Base-by-base conservation (phyloP, 495 filamentous ascomycete species). In the Clohesyomyces aquaticus region DNA sequence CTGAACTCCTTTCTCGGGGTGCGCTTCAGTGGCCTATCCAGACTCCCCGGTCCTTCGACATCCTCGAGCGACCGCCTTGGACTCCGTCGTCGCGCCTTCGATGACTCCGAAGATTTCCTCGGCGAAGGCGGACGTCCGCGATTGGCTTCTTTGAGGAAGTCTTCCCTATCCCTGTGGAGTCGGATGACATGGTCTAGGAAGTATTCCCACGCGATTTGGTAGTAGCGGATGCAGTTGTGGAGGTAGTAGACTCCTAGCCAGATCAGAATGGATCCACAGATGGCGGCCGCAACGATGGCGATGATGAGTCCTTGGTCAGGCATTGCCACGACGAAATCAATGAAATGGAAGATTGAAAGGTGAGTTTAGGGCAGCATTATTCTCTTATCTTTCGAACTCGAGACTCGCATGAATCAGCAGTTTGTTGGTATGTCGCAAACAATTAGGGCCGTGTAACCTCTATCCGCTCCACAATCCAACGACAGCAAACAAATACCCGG, bases 201-300 rank as follows among this genome's bases (percentile, higher is more conserved):
- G 32, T 6, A 38, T 38, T 38, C 32, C 32, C 32, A 38, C 6
- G 32, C 32, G 32, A 38, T 6, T 38, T 38, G 32, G 14, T 38
- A 38, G 32, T 38, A 38, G 32, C 32, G 38, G 41, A 64, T 59
- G 25, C 22, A 64, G 23, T 45, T 54, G 45, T 61, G 61, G 9
- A 60, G 43, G 46, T 53, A 61, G 43, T 61, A 61, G 9, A 65
- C 28, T 22, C 16, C 38, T 18, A 61, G 38, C 66, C 66, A 69
- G 3, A 65, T 35, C 4, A 69, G 1, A 11, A 52, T 46, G 19
- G 55, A 27, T 6, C 66, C 66, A 29, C 65, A 61, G 26, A 69
- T 10, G 22, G 32, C 61, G 18, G 56, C 50, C 35, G 55, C 52
- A n/a, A 65, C 47, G 6, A 69, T 59, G 2, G 61, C 61, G 8